phyloP scores from a whole-genome alignment of 2,329 filamentous ascomycete species.

The Diaporthe citriasiana region DNA sequence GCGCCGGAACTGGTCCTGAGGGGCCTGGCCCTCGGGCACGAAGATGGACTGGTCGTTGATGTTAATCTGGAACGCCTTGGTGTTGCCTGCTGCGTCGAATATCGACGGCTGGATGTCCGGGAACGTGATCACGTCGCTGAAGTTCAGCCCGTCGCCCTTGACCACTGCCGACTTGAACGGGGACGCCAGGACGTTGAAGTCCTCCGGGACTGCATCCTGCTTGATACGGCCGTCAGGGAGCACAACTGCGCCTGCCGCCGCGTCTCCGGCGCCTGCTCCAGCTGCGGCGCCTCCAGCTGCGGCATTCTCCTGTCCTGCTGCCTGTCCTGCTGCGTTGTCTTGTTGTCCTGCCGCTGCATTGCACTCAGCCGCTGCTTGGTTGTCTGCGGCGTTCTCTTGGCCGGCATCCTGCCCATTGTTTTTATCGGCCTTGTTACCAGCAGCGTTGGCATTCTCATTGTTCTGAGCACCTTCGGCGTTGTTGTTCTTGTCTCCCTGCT shows the following conservation, averaged over 20 bases:
- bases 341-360: background rate
- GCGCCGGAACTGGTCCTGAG: conserved; percentile 60
- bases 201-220: conserved; percentile 41
- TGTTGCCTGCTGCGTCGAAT: conserved; percentile 43
- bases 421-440: background rate
- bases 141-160: conserved; percentile 46
- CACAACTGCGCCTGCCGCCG: conserved; percentile 33
- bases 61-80: conserved; percentile 45
- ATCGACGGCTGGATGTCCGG: conserved; percentile 40
- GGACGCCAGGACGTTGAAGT: conserved; percentile 45
- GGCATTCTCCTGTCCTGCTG: background rate
- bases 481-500: background rate
- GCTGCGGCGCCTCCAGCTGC: background rate
- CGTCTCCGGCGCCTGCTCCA: background rate
- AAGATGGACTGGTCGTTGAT: conserved; percentile 59
- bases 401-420: background rate
- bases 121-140: conserved; percentile 43
- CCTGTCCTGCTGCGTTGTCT: background rate
- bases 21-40: conserved; percentile 50
- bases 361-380: conserved; percentile 9
- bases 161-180: conserved; percentile 48
- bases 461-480: background rate
- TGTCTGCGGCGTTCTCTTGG: background rate
- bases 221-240: conserved; percentile 45
- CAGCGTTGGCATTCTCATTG: background rate